phyloP scores from a whole-genome alignment of 2,329 filamentous ascomycete genomes.

The Penicillium glabrum region DNA sequence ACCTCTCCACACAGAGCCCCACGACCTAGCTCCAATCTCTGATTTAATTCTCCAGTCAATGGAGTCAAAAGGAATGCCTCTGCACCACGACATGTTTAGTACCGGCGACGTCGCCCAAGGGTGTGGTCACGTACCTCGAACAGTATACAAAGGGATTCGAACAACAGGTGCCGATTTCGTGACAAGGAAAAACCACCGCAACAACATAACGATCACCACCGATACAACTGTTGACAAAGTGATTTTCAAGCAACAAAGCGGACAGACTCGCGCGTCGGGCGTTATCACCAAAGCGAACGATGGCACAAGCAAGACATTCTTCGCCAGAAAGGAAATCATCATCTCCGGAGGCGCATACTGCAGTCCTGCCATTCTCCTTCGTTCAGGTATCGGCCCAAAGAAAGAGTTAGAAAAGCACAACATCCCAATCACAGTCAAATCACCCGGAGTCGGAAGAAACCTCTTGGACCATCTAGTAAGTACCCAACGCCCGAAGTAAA shows the following conservation, averaged over 20 bases:
- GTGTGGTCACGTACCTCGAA: conserved; percentile 57
- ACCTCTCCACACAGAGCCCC: conserved; percentile 56
- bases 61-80: conserved; percentile 53
- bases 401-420: conserved; percentile 43
- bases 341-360: conserved; percentile 52
- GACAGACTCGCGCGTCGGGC: conserved; percentile 44
- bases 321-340: conserved; percentile 50
- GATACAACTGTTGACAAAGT: conserved; percentile 55
- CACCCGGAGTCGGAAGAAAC: conserved; percentile 55
- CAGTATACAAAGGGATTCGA: conserved; percentile 53
- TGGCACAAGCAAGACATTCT: conserved; percentile 40
- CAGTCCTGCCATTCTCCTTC: conserved; percentile 54
- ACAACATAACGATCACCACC: conserved; percentile 52
- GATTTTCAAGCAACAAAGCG: conserved; percentile 40
- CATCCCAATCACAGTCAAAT: conserved; percentile 47
- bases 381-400: conserved; percentile 54
- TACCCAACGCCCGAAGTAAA: background rate
- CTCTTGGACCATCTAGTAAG: conserved; percentile 54
- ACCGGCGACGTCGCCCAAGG: conserved; percentile 54
- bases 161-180: conserved; percentile 57
- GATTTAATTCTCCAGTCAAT: conserved; percentile 56
- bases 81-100: conserved; percentile 62
- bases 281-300: conserved; percentile 22
- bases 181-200: conserved; percentile 41
- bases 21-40: conserved; percentile 60